Conservation (phyloP, 306 rosid genomes). For the Sesbania bispinosa region DNA sequence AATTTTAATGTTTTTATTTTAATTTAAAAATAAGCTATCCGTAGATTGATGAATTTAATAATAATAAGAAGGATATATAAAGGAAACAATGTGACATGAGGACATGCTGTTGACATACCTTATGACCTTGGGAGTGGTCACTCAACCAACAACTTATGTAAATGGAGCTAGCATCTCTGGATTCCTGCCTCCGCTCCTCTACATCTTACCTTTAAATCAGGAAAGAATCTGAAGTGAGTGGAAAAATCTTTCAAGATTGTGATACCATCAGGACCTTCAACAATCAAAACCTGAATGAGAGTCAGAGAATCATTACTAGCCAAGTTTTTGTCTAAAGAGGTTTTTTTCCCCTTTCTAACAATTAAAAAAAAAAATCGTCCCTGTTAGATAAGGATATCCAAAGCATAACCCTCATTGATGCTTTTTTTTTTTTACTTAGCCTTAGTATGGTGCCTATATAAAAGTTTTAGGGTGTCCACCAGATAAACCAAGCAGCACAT, state of each 20-base stretch:
- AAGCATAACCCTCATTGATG: conserved; percentile 26
- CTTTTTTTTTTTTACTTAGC: background rate
- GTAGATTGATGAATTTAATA: background rate
- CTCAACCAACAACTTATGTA: background rate
- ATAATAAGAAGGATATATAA: background rate
- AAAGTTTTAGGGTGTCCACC: background rate
- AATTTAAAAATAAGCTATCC: no score
- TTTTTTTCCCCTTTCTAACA: background rate
- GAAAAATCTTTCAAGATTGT: background rate
- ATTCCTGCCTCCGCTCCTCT: background rate
- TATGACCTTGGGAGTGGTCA: background rate
- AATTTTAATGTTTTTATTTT: no score
- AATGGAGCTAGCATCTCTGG: conserved; percentile 17
- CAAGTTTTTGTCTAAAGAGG: background rate
- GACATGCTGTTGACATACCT: background rate
- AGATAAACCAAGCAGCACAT: background rate
- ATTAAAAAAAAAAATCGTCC: background rate
- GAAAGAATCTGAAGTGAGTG: background rate
- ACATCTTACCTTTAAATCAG: background rate
- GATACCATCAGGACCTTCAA: background rate
- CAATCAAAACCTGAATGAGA: background rate
- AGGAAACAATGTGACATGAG: background rate
- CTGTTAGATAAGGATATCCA: conserved; percentile 16
- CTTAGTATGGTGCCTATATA: conserved; percentile 21
- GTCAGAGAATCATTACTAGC: background rate